These are phyloP conservation scores for Aspergillus diversus DNA, from an alignment of 495 filamentous ascomycete species.

Conservation along the genomic window DNA sequence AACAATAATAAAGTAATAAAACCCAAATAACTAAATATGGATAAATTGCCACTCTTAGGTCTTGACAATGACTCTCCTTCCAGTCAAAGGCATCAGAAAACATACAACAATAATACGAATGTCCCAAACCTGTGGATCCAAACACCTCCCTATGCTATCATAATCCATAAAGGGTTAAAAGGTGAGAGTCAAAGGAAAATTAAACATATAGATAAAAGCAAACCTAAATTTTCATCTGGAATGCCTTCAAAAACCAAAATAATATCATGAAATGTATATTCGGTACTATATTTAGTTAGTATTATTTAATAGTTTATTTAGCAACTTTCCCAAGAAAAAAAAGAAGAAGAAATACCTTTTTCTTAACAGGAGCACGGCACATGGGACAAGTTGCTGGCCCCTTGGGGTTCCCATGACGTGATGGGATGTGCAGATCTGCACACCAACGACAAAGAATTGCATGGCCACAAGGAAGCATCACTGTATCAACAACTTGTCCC, in stretches of 20 bases:
- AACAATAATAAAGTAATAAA: background rate
- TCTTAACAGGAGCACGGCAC: slow-evolving; percentile 30
- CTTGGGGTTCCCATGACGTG: slow-evolving; percentile 19
- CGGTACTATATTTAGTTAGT: slow-evolving; percentile 16
- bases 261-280: slow-evolving; percentile 28
- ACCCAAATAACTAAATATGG: too few relatives aligned
- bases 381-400: slow-evolving; percentile 26
- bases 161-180: slow-evolving; percentile 2
- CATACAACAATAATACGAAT: background rate
- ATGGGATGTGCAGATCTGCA: slow-evolving; percentile 30
- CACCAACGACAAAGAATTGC: slow-evolving; percentile 54
- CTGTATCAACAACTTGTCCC: slow-evolving; percentile 55
- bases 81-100: background rate
- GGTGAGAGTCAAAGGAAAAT: background rate
- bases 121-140: background rate
- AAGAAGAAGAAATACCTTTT: slow-evolving; percentile 22
- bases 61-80: too few relatives aligned
- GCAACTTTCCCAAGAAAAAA: background rate
- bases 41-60: too few relatives aligned
- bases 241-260: too few relatives aligned
- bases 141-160: background rate
- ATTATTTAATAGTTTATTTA: too few relatives aligned
- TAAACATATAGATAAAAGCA: background rate
- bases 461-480: slow-evolving; percentile 60
- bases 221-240: background rate